phyloP scores from a whole-genome alignment of 768 basidiomycete species.

The Paxillus involutus region DNA sequence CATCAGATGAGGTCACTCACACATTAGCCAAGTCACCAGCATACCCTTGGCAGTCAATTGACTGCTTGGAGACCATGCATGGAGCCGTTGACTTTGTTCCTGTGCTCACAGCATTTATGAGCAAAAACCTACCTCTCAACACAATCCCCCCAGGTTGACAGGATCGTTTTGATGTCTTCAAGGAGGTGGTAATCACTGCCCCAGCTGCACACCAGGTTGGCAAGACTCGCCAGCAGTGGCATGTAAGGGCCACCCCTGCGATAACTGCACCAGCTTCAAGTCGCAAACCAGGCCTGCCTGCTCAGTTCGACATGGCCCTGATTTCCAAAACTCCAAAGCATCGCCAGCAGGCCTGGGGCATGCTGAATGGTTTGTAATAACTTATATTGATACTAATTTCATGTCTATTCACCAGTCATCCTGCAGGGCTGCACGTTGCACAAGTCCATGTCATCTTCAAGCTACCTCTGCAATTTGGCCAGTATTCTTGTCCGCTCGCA shows the following conservation, averaged over 20 bases:
- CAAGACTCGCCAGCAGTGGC: not conserved
- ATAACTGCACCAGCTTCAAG: not conserved
- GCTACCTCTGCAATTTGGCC: constrained; percentile 3
- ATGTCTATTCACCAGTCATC: too few relatives aligned
- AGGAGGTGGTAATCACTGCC: too few relatives aligned
- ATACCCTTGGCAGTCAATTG: not conserved
- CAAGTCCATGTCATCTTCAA: constrained; percentile 15
- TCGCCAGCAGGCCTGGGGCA: not conserved
- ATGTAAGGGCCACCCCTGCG: not conserved
- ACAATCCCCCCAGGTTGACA: too few relatives aligned
- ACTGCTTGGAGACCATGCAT: not conserved
- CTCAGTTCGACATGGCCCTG: constrained; percentile 2
- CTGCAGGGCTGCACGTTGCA: constrained; percentile 12
- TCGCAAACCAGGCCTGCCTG: not conserved
- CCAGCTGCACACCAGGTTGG: not conserved
- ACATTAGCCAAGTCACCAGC: constrained; percentile 1
- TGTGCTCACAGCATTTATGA: too few relatives aligned
- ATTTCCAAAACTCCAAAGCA: not conserved
- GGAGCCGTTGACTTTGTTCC: constrained; percentile 6
- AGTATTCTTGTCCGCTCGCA: constrained; percentile 8
- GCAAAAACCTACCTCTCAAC: too few relatives aligned
- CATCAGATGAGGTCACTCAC: not conserved
- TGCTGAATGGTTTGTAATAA: not conserved
- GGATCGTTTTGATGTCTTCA: too few relatives aligned
- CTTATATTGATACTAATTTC: too few relatives aligned